Base-by-base conservation (phyloP, 192 early-diverging fungal genomes). In the Dimargaris xerosporica region DNA sequence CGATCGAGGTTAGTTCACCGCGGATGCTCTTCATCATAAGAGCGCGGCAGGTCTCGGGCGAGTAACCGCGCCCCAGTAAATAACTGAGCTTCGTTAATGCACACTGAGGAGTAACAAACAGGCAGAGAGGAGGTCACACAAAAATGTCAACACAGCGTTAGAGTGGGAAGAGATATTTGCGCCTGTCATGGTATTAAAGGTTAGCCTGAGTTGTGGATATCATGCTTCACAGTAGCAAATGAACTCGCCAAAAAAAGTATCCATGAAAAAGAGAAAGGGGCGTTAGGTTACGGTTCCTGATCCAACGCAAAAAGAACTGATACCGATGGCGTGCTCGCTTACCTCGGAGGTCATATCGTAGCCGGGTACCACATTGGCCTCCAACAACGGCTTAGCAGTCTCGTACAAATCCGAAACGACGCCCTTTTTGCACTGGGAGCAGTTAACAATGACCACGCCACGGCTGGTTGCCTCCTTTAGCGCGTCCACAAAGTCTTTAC, bases 361-460 rank as follows among this genome's bases (percentile, higher is more conserved):
- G n/a, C 92, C 91, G 7, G 92, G 82, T 12, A 94, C 83, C 19
- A 94, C 89, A 46, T 88, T 85, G 26, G 85, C 79, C 41, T 75
- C 75, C n/a, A 84, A 69, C 16, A 98, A 67, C 1, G 86, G 89
- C 44, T 90, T 90, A 11, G 91, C 91, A 0, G 93, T 94, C 10
- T 88, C 90, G 64, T 98, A 98, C 2, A 82, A 61, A 67, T 94
- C 93, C 0, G 90, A 91, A 2, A 98, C 95, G 30, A 89, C 71
- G 6, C 91, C 95, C 6, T 73, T 68, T 34, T 66, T 68, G 64
- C 87, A 91, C 72, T 93, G 94, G 13, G 94, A 89, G 55, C 91
- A 93, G 66, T 97, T 99, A 60, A 99, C 91, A 67, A 99, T 91
- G 13, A 97, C 88, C 7, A 97, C 90, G 12, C 96, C 96, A 21